Percentiles rank a stretch among this genome's conserved stretches.
Evolutionary conservation across 1,139 yeast species (phyloP).

Genomic region (Yamadazyma spencermartinsiae): DNA sequence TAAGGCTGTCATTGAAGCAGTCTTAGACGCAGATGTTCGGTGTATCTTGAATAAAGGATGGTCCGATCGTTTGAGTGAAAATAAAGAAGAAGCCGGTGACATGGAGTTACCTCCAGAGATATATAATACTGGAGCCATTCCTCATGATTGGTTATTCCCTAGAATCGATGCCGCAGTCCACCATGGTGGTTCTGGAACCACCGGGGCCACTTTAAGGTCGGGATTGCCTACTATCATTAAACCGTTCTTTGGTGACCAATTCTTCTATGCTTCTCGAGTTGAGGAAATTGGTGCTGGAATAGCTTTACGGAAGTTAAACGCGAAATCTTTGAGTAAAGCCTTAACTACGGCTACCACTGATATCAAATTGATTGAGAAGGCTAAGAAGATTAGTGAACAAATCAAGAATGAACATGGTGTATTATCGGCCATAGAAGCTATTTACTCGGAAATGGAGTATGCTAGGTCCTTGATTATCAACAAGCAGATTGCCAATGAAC

Average conservation of each 20-base stretch:
- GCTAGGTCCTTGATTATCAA: conserved; percentile 50
- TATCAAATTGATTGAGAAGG: conserved; percentile 64
- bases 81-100: conserved; percentile 32
- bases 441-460: conserved; percentile 79
- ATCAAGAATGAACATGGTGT: conserved; percentile 81
- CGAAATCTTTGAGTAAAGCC: conserved; percentile 63
- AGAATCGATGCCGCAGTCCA: conserved; percentile 92
- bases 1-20: conserved; percentile 75
- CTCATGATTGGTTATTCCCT: conserved; percentile 95
- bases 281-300: conserved; percentile 92
- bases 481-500: conserved; percentile 18
- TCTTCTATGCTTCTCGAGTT: conserved; percentile 81
- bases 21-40: conserved; percentile 72
- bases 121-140: conserved; percentile 68
- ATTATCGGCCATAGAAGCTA: conserved; percentile 66
- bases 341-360: conserved; percentile 67
- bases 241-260: conserved; percentile 96
- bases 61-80: conserved; percentile 67
- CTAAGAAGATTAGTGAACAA: conserved; percentile 58
- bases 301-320: conserved; percentile 65
- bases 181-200: conserved; percentile 97
- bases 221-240: conserved; percentile 89
- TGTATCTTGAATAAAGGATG: conserved; percentile 93
- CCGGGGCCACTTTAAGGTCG: conserved; percentile 85
- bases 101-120: conserved; percentile 68